phyloP scores from a whole-genome alignment of 495 filamentous ascomycete genomes.

The Aspergillus indologenus region DNA sequence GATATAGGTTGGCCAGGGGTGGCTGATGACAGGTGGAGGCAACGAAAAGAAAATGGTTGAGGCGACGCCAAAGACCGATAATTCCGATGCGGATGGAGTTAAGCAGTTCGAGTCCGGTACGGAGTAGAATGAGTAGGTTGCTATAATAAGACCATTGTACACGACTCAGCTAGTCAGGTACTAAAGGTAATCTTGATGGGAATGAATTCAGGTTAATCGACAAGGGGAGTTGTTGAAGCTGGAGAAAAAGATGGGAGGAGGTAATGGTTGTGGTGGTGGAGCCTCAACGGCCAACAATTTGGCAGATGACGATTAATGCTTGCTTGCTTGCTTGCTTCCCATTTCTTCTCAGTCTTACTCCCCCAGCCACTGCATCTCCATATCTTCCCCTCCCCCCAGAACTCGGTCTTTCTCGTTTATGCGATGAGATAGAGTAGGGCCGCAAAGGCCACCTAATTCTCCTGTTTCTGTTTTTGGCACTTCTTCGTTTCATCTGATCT shows the following conservation, averaged over 20 bases:
- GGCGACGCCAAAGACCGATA: constrained; percentile 19
- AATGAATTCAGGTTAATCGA: constrained; percentile 8
- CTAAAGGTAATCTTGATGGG: constrained; percentile 6
- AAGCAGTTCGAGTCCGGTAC: constrained; percentile 12
- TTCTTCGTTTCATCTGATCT: not conserved
- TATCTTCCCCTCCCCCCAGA: not conserved
- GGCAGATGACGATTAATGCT: constrained; percentile 6
- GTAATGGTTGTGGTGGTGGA: constrained; percentile 4
- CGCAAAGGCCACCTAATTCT: constrained; percentile 27
- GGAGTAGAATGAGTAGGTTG: not conserved
- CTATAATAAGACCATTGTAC: not conserved
- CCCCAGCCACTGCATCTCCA: constrained; percentile 18
- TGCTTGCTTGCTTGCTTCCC: not conserved
- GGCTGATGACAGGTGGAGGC: constrained; percentile 10
- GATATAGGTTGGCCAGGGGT: constrained; percentile 1
- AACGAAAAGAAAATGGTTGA: constrained; percentile 13
- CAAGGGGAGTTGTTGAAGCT: not conserved
- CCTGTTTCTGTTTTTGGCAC: constrained; percentile 2
- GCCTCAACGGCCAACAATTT: constrained; percentile 2
- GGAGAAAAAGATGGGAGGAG: constrained; percentile 1
- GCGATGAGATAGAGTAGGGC: constrained; percentile 29
- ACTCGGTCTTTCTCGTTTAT: constrained; percentile 9
- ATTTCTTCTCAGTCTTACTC: constrained; percentile 1
- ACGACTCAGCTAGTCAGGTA: not conserved
- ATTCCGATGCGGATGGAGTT: constrained; percentile 15